phyloP scores from a whole-genome alignment of 2,329 filamentous ascomycete species.

The Xenoacremonium recifei region DNA sequence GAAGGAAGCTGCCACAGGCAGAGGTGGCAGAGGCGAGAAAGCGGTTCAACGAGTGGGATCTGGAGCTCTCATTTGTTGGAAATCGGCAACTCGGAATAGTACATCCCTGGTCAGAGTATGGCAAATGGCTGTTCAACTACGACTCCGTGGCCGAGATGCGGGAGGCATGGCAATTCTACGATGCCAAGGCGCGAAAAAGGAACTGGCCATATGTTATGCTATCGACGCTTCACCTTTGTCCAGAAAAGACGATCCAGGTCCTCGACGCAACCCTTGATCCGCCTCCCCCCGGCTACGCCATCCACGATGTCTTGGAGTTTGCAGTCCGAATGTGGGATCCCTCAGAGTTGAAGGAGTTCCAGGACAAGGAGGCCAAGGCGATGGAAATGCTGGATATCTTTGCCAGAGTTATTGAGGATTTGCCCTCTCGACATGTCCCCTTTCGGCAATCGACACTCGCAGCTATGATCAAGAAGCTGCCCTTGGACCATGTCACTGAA shows the following conservation, averaged over 20 bases:
- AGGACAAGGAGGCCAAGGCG: conserved; percentile 23
- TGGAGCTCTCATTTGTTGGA: conserved; percentile 12
- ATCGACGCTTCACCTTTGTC: conserved; percentile 32
- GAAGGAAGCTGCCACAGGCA: conserved; percentile 22
- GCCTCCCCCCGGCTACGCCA: conserved; percentile 35
- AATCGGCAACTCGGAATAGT: conserved; percentile 12
- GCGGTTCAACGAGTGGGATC: conserved; percentile 30
- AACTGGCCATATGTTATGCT: conserved; percentile 36
- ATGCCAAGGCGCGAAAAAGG: conserved; percentile 20
- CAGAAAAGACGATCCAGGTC: conserved; percentile 30
- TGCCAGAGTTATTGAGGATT: conserved; percentile 27
- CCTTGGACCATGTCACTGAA: conserved; percentile 28
- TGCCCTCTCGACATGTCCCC: conserved; percentile 29
- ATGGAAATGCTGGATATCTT: conserved; percentile 30
- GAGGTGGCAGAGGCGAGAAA: conserved; percentile 20
- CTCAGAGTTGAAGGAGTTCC: conserved; percentile 10
- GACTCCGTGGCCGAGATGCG: conserved; percentile 30
- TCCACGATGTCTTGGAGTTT: conserved; percentile 35
- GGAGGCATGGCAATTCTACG: conserved; percentile 30
- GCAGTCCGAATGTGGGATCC: conserved; percentile 24
- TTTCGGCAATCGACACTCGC: conserved; percentile 40
- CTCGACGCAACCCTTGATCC: conserved; percentile 38
- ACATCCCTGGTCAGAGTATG: conserved; percentile 26
- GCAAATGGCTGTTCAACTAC: conserved; percentile 30
- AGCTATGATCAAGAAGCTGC: conserved; percentile 27